These are phyloP conservation scores for Linnemannia zychae DNA, from an alignment of 192 early-diverging fungal species.

Conservation along the genomic window DNA sequence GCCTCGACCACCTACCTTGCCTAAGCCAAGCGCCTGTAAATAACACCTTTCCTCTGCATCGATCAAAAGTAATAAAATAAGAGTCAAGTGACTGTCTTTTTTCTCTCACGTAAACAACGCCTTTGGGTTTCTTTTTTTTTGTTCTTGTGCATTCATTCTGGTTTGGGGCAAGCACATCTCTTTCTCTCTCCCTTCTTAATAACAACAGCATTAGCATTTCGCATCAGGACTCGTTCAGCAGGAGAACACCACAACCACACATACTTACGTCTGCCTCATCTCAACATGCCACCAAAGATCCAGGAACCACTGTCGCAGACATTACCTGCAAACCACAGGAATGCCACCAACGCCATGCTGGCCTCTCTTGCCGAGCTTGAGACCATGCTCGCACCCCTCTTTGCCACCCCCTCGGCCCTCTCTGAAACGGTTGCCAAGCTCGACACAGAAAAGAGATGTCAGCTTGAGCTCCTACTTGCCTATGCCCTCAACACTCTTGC, in stretches of 20 bases:
- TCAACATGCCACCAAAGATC: constrained; percentile 24
- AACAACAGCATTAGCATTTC: too few relatives aligned
- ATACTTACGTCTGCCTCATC: background rate
- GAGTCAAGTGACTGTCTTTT: too few relatives aligned
- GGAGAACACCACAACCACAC: background rate
- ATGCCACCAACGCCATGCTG: constrained; percentile 43
- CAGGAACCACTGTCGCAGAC: constrained; percentile 11
- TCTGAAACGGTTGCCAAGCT: constrained; percentile 61
- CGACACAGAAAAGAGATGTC: constrained; percentile 64
- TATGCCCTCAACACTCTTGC: constrained; percentile 69
- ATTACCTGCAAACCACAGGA: constrained; percentile 39
- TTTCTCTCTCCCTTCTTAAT: too few relatives aligned
- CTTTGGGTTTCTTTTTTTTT: too few relatives aligned
- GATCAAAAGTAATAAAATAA: too few relatives aligned
- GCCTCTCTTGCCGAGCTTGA: constrained; percentile 30
- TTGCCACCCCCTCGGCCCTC: constrained; percentile 38
- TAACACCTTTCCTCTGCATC: too few relatives aligned
- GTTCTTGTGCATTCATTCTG: too few relatives aligned
- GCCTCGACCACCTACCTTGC: constrained; percentile 69
- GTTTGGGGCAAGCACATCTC: too few relatives aligned
- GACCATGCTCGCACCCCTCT: constrained; percentile 32
- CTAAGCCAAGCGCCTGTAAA: constrained; percentile 38
- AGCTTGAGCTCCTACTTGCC: constrained; percentile 67
- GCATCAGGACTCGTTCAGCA: too few relatives aligned
- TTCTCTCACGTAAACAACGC: too few relatives aligned